Base-by-base conservation (phyloP, 306 rosid species). In the Senna tora region DNA sequence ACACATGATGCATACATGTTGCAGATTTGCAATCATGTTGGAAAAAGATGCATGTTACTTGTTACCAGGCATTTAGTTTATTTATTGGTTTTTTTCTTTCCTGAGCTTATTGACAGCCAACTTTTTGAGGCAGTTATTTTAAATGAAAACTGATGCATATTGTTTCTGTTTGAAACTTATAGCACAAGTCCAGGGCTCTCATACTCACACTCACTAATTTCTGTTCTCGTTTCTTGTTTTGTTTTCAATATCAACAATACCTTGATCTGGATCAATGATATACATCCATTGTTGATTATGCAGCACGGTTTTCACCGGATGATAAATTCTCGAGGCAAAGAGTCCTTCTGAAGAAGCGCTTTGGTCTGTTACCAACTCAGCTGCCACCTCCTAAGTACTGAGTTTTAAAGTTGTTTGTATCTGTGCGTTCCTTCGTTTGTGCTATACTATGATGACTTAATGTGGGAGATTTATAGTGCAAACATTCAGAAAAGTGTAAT, bases 271-370 rank as follows among this genome's bases (percentile, higher is more conserved):
- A 12, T 30, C 6, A 49, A 30, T 17, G 43, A n/a, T 49, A 5
- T 47, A 58, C 9, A 36, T 50, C 7, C 2, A 54, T 30, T 25
- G 33, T 46, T 71, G 49, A 59, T 45, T 28, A 43, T 74, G 75
- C 67, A 79, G 72, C 75, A 0, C 71, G 76, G 47, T 68, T 73
- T 79, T 79, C 79, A 16, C 83, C 67, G 0, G 76, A 79, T 17
- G 72, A 79, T 21, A 68, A 79, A 52, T 79, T 42, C 83, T 79
- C 76, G n/a, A 34, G 60, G 54, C 72, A 68, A 4, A 79, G 73
- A 28, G 62, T 74, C 59, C 79, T 66, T 67, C 15, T 67, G 47
- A 79, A 79, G 75, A 79, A 73, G 71, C 71, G 66, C 25, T 73
- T 67, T 52, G 75, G 66, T 51, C 71, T 79, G 50, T 67, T 79